Evolutionary conservation across 352 stramenopile genomes (phyloP).

Genomic region (Phytophthora sp.): DNA sequence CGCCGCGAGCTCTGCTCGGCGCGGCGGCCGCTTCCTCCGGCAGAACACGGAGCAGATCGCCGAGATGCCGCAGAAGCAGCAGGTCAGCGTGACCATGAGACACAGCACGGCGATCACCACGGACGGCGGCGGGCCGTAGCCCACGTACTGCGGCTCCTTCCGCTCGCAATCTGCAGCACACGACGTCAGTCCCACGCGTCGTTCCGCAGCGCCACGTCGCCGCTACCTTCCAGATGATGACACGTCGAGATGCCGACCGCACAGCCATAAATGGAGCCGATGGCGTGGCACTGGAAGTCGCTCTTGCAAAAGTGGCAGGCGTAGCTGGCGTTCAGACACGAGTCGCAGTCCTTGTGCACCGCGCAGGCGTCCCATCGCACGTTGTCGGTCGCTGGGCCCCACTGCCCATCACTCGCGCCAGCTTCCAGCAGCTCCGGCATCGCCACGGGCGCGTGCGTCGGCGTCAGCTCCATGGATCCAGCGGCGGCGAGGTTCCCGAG

Average conservation of each 20-base stretch:
- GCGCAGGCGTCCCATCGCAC: conserved; percentile 49
- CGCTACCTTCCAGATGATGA: conserved; percentile 76
- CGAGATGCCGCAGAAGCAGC: conserved; percentile 79
- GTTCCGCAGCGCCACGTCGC: neutral
- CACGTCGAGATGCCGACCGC: conserved; percentile 76
- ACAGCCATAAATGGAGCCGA: conserved; percentile 72
- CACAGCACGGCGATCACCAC: conserved; percentile 87
- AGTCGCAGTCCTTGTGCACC: conserved; percentile 73
- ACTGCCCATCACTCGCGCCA: too few relatives aligned
- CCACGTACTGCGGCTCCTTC: conserved; percentile 72
- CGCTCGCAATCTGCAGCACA: conserved; percentile 74
- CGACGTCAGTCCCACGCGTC: neutral
- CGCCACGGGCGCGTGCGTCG: conserved; percentile 5
- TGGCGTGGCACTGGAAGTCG: conserved; percentile 86
- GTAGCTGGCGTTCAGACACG: conserved; percentile 75
- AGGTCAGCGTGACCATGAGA: conserved; percentile 81
- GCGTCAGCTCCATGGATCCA: conserved; percentile 9
- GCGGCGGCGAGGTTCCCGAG: too few relatives aligned
- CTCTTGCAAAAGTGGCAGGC: conserved; percentile 84
- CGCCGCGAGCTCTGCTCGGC: conserved; percentile 19
- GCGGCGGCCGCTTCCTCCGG: conserved; percentile 25
- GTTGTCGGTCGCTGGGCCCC: neutral
- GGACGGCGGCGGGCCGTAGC: conserved; percentile 79
- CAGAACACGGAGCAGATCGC: conserved; percentile 82
- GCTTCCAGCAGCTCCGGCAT: conserved; percentile 4